Percentiles rank a stretch among this genome's conserved stretches.
These are phyloP conservation scores for Lepidium didymum DNA, from an alignment of 345 rosid genomes.

Conservation along the genomic window DNA sequence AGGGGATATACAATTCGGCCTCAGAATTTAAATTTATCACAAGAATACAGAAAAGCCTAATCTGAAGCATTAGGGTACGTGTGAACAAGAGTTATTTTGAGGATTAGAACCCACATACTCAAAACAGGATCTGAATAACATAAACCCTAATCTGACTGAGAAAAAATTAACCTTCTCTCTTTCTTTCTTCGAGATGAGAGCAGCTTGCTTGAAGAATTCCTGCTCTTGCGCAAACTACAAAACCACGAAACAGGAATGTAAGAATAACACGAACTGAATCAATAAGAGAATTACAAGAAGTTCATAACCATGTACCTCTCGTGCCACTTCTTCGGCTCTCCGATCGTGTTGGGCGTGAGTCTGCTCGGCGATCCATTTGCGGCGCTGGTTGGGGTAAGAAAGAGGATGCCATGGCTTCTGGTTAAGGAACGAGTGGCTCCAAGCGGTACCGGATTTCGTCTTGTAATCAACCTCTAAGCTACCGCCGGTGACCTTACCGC, in stretches of 20 bases:
- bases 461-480: constrained; percentile 77
- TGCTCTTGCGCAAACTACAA: constrained; percentile 92
- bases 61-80: neutral
- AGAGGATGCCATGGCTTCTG: constrained; percentile 99
- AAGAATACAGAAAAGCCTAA: neutral
- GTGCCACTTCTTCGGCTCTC: constrained; percentile 78
- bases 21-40: neutral
- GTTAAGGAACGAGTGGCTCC: constrained; percentile 94
- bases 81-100: neutral
- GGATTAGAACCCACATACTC: neutral
- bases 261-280: neutral
- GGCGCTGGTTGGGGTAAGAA: constrained; percentile 95
- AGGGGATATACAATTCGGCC: neutral
- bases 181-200: constrained; percentile 90
- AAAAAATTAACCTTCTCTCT: constrained; percentile 63
- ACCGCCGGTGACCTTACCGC: constrained; percentile 34
- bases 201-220: constrained; percentile 88
- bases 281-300: neutral
- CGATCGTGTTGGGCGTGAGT: constrained; percentile 60
- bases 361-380: constrained; percentile 99
- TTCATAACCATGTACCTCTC: constrained; percentile 48
- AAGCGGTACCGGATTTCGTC: constrained; percentile 87
- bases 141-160: constrained; percentile 8
- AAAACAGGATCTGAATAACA: constrained; percentile 8
- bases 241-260: neutral